A percentile compares a stretch with the other conserved stretches of the same genome.
Conservation (phyloP, 2,329 filamentous ascomycete species). For the Fusarium graminum region DNA sequence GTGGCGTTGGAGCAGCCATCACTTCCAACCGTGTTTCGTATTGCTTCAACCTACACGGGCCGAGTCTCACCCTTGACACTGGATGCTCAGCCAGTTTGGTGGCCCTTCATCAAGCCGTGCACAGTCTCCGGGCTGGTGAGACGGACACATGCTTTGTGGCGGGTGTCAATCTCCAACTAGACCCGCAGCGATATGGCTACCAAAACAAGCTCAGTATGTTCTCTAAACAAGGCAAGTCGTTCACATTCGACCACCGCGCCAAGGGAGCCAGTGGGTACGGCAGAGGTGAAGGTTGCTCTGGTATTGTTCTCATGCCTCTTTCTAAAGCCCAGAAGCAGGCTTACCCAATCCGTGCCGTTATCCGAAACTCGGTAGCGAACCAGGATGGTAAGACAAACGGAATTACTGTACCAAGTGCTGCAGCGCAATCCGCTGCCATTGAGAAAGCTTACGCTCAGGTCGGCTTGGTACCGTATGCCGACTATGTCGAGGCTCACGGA, state of each 20-base stretch:
- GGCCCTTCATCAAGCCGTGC: constrained; percentile 60
- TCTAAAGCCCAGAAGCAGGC: constrained; percentile 59
- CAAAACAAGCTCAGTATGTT: constrained; percentile 46
- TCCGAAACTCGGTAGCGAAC: constrained; percentile 56
- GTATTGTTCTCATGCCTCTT: constrained; percentile 59
- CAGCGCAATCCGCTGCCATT: constrained; percentile 56
- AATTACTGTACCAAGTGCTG: constrained; percentile 54
- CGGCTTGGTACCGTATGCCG: constrained; percentile 48
- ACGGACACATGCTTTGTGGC: constrained; percentile 47
- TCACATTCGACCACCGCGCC: constrained; percentile 57
- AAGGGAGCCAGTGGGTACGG: constrained; percentile 64
- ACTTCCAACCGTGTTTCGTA: constrained; percentile 63
- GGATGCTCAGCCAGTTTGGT: constrained; percentile 64
- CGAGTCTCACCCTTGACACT: constrained; percentile 64
- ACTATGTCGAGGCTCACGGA: not conserved
- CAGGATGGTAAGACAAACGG: constrained; percentile 54
- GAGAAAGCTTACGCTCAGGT: constrained; percentile 51
- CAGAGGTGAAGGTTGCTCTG: constrained; percentile 60
- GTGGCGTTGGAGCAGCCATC: constrained; percentile 58
- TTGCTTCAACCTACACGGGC: constrained; percentile 61
- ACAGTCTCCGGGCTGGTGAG: constrained; percentile 53
- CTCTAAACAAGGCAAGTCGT: constrained; percentile 49
- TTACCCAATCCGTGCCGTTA: constrained; percentile 52
- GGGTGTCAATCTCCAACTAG: constrained; percentile 47
- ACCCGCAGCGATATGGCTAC: constrained; percentile 45